Evolutionary conservation across 495 filamentous ascomycete species (phyloP).

Genomic region (Amniculicola lignicola): DNA sequence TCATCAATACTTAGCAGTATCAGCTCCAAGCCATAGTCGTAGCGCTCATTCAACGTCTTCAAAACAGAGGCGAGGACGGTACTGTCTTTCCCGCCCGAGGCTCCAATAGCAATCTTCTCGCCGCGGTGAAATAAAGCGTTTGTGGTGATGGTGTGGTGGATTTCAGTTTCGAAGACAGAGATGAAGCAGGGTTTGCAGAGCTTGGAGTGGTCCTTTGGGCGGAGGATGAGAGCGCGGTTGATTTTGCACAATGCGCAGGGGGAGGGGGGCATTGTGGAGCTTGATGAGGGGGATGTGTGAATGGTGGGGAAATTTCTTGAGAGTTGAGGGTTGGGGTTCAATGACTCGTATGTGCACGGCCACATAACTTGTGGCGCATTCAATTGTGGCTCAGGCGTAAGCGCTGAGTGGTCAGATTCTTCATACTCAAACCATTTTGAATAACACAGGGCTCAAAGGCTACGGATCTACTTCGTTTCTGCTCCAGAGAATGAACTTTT

Average conservation of each 20-base stretch:
- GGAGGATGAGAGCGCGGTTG: conserved; percentile 79
- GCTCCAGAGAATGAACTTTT: too few species aligned
- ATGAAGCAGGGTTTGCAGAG: conserved; percentile 90
- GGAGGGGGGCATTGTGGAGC: conserved; percentile 38
- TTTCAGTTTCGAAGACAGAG: conserved; percentile 80
- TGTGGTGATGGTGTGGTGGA: conserved; percentile 83
- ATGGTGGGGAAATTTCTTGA: not conserved
- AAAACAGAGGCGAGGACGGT: conserved; percentile 92
- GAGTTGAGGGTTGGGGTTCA: not conserved
- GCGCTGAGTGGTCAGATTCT: too few species aligned
- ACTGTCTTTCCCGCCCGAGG: conserved; percentile 95
- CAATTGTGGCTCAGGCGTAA: too few species aligned
- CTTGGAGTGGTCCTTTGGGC: conserved; percentile 89
- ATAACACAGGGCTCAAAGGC: too few species aligned
- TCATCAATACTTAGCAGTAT: conserved; percentile 91
- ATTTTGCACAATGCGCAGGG: conserved; percentile 73
- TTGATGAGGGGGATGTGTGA: not conserved
- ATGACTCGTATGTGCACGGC: too few species aligned
- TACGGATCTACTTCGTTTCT: too few species aligned
- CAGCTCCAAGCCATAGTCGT: conserved; percentile 82
- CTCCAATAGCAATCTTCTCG: conserved; percentile 89
- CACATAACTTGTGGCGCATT: too few species aligned
- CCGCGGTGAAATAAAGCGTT: conserved; percentile 76
- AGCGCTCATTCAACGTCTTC: conserved; percentile 87
- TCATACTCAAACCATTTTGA: too few species aligned